Base-by-base conservation (phyloP, 2,329 filamentous ascomycete species). In the Ophiostoma montium region DNA sequence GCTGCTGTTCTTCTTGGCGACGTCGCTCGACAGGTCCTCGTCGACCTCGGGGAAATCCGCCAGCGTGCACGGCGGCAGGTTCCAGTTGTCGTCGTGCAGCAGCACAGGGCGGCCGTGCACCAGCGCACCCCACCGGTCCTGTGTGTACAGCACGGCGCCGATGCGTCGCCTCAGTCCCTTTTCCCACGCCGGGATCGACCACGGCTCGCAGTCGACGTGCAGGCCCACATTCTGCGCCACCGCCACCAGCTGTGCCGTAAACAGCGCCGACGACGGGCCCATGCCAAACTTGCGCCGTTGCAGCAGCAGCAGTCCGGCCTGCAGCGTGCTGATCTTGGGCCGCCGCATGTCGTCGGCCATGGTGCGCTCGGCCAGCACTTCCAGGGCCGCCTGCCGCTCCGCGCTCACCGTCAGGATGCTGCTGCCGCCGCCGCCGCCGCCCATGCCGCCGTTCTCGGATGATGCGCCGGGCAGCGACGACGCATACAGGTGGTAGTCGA, bases 71-170 rank as follows among this genome's bases (percentile, higher is more conserved):
- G 56, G 60, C 5, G 57, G 63, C 2, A 79, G 68, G 21, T 70
- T 70, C 77, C 78, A 81, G 55, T 78, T 82, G 23, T 47, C 46
- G 35, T 32, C 27, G 35, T 32, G 21, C n/a, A 53, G 35, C 41
- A 49, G 51, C 18, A 49, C 46, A 3, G 83, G 83, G n/a, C 83
- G 76, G 55, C 83, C 83, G 58, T 86, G 80, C 32, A 85, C 77
- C 27, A 87, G 66, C 6, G 82, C 80, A 36, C 79, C 82, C 83
- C 83, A 87, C 63, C 86, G 92, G 64, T 95, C 88, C 65, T 95
- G 87, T 81, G 92, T 90, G 62, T 92, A 94, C 48, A 95, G 65
- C 2, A 86, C 87, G 87, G 89, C 95, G 1, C 86, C 87, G 39
- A 95, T 74, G 47, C 88, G 78, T 62, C 90, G 92, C 53, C 88